Evolutionary conservation across 352 stramenopile genomes (phyloP).

Genomic region (Globisporangium ultimum): DNA sequence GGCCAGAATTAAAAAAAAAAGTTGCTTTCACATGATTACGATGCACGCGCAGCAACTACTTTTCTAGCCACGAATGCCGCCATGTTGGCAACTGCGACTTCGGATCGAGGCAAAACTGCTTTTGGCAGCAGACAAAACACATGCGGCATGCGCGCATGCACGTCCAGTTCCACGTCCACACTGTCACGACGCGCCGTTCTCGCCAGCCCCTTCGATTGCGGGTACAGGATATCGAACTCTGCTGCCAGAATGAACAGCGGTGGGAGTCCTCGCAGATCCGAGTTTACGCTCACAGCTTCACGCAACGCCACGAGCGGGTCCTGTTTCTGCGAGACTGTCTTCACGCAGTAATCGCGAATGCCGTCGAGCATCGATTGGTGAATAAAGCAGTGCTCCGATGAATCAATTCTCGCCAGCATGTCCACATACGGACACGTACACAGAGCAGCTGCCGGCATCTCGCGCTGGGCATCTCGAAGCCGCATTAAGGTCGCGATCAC

Average conservation of each 20-base stretch:
- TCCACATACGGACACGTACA: constrained; percentile 39
- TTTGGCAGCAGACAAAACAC: constrained; percentile 33
- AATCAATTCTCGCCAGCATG: constrained; percentile 17
- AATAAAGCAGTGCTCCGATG: constrained; percentile 23
- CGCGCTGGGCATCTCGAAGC: constrained; percentile 19
- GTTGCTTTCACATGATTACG: not conserved
- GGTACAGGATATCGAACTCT: constrained; percentile 27
- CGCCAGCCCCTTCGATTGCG: constrained; percentile 23
- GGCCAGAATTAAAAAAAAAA: no score
- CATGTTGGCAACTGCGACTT: constrained; percentile 12
- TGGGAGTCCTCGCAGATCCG: constrained; percentile 20
- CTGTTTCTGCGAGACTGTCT: not conserved
- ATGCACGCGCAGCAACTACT: not conserved
- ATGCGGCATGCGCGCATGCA: constrained; percentile 34
- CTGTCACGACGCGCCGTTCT: constrained; percentile 22
- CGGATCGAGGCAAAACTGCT: constrained; percentile 27
- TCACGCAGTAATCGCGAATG: constrained; percentile 7
- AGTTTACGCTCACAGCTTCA: constrained; percentile 10
- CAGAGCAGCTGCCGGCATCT: constrained; percentile 27
- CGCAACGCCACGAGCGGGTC: not conserved
- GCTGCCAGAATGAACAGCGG: constrained; percentile 31
- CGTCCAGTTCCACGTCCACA: constrained; percentile 34
- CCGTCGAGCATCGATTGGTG: constrained; percentile 10
- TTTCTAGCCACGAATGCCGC: constrained; percentile 5
- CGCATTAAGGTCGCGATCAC: constrained; percentile 36